Evolutionary conservation across 2,329 filamentous ascomycete genomes (phyloP).

Genomic region (Lachnellula subtilissima): DNA sequence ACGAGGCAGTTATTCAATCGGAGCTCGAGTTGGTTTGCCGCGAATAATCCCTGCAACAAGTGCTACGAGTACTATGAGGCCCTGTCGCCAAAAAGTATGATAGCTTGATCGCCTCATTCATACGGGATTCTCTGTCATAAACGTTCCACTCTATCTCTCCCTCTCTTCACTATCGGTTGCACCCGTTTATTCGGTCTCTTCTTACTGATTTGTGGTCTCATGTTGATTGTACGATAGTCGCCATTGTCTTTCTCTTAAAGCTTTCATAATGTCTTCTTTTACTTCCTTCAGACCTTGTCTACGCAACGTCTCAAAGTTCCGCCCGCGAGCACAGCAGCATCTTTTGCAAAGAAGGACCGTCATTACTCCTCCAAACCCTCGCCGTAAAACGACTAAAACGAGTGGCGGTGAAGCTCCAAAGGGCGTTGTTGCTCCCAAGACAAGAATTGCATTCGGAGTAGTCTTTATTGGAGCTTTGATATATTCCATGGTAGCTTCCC

Average conservation of each 20-base stretch:
- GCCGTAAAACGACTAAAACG: constrained; percentile 1
- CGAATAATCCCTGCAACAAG: not conserved
- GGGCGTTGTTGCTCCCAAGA: constrained; percentile 40
- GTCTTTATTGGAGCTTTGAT: constrained; percentile 44
- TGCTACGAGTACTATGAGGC: not conserved
- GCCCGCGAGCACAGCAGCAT: constrained; percentile 11
- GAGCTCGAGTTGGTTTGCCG: no score
- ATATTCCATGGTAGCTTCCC: constrained; percentile 43
- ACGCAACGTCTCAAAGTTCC: constrained; percentile 17
- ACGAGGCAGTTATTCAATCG: no score
- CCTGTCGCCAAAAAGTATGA: not conserved
- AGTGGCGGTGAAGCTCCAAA: constrained; percentile 6
- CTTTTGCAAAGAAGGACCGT: constrained; percentile 22
- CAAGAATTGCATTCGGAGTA: constrained; percentile 43
- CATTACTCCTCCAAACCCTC: constrained; percentile 17
- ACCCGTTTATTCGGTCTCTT: constrained; percentile 9
- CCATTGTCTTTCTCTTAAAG: constrained; percentile 8
- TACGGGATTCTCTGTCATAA: not conserved
- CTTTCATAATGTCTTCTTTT: constrained; percentile 23
- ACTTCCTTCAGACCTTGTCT: constrained; percentile 18
- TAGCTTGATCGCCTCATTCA: not conserved
- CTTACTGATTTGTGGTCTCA: constrained; percentile 21
- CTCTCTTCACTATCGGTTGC: not conserved
- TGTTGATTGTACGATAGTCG: constrained; percentile 21
- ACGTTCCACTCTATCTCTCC: not conserved